Conservation (phyloP, 352 stramenopile species). For the Phytophthora macrochlamydospora region DNA sequence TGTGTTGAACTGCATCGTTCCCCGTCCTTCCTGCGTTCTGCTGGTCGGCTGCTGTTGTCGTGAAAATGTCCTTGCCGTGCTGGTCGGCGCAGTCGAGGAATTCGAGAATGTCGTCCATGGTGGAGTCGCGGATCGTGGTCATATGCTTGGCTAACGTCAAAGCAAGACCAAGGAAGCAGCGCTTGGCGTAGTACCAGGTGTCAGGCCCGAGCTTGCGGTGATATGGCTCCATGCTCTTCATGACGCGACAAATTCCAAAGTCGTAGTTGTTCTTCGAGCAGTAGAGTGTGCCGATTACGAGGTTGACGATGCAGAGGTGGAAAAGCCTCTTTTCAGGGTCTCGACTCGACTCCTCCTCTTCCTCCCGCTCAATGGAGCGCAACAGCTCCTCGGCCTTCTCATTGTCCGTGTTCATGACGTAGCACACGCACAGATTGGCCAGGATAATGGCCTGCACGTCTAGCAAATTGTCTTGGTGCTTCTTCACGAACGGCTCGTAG, state of each 20-base stretch:
- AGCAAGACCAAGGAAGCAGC: constrained; percentile 94
- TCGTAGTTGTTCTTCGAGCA: constrained; percentile 98
- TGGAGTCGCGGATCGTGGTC: constrained; percentile 94
- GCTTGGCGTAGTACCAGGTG: constrained; percentile 97
- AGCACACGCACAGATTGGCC: constrained; percentile 97
- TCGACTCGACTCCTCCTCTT: constrained; percentile 88
- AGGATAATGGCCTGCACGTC: constrained; percentile 96
- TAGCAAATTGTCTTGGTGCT: constrained; percentile 90
- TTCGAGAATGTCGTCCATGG: constrained; percentile 93
- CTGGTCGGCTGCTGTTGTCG: constrained; percentile 66
- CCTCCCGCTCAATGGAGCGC: constrained; percentile 94
- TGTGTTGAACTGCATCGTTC: constrained; percentile 66
- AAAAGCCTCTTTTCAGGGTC: constrained; percentile 92
- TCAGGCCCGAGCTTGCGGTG: constrained; percentile 95
- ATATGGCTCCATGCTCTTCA: constrained; percentile 96
- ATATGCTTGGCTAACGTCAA: constrained; percentile 96
- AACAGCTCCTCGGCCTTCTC: constrained; percentile 96
- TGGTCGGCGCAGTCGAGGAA: constrained; percentile 93
- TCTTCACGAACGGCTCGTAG: constrained; percentile 96
- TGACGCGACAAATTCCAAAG: constrained; percentile 96
- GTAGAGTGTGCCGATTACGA: constrained; percentile 98
- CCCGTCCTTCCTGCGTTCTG: constrained; percentile 21
- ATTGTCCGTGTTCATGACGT: constrained; percentile 98
- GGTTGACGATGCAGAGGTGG: constrained; percentile 98
- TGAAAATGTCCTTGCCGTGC: constrained; percentile 92